Evolutionary conservation across 257 asterid species (phyloP).

Genomic region (Paraleonurus japonicus): DNA sequence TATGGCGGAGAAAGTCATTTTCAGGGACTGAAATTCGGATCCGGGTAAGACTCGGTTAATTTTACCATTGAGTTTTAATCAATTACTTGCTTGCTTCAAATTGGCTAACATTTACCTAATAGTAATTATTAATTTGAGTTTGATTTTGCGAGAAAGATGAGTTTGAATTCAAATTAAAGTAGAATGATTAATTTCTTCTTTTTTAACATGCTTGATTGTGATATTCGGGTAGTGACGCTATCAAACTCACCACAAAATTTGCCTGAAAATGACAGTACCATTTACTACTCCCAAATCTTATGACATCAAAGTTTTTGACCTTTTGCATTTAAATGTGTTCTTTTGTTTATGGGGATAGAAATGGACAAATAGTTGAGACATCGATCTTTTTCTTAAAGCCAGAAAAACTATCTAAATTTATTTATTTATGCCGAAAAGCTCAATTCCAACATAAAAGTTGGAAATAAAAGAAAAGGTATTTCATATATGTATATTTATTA

Average conservation of each 20-base stretch:
- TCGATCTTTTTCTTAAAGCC: background rate
- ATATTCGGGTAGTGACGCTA: background rate
- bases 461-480: no score
- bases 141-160: background rate
- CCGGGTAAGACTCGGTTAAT: conserved; percentile 37
- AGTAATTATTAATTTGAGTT: background rate
- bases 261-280: background rate
- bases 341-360: background rate
- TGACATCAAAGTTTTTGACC: background rate
- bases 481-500: no score
- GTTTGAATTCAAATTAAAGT: background rate
- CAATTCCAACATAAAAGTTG: background rate
- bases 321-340: background rate
- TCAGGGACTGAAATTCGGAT: conserved; percentile 41
- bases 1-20: conserved; percentile 51
- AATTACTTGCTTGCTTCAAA: background rate
- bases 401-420: background rate
- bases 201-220: background rate
- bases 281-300: background rate
- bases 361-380: background rate
- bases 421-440: background rate
- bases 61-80: background rate
- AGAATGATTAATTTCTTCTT: background rate
- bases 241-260: background rate
- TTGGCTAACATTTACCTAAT: background rate